Percentiles rank a stretch among this genome's conserved stretches.
phyloP scores from a whole-genome alignment of 139 green algal genomes.

The Marvania coccoides region DNA sequence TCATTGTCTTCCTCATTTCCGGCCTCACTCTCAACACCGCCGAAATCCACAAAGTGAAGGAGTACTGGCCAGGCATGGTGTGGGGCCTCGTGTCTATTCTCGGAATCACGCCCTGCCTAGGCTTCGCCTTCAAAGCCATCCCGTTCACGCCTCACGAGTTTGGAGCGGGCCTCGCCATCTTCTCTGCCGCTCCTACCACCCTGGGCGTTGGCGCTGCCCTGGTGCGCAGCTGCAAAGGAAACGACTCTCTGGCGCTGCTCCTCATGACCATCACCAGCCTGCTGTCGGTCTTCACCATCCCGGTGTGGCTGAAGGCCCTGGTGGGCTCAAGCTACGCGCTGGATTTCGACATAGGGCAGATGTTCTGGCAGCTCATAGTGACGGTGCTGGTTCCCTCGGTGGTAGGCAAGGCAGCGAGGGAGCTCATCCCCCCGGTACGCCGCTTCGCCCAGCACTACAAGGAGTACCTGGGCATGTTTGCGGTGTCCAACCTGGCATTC shows the following conservation, averaged over 20 bases:
- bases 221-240: constrained; percentile 41
- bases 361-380: constrained; percentile 71
- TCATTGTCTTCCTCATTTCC: constrained; percentile 62
- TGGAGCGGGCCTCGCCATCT: constrained; percentile 64
- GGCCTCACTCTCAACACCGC: constrained; percentile 59
- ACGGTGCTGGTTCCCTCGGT: constrained; percentile 44
- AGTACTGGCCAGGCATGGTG: constrained; percentile 33
- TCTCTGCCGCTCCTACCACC: constrained; percentile 72
- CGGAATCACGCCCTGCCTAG: constrained; percentile 50
- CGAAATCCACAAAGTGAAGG: constrained; percentile 48
- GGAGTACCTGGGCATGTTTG: constrained; percentile 34
- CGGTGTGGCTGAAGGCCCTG: constrained; percentile 48
- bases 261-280: constrained; percentile 75
- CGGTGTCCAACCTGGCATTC: constrained; percentile 48
- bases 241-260: constrained; percentile 68
- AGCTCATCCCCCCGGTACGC: constrained; percentile 6
- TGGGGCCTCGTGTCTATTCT: constrained; percentile 58
- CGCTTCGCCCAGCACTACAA: constrained; percentile 39
- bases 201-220: constrained; percentile 68
- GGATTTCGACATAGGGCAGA: constrained; percentile 37
- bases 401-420: constrained; percentile 29
- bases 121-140: constrained; percentile 50
- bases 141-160: constrained; percentile 53
- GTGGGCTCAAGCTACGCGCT: constrained; percentile 7
- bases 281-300: constrained; percentile 63